These are phyloP conservation scores for Furcasterigmium sp. DNA, from an alignment of 2,329 filamentous ascomycete genomes.

Conservation along the genomic window DNA sequence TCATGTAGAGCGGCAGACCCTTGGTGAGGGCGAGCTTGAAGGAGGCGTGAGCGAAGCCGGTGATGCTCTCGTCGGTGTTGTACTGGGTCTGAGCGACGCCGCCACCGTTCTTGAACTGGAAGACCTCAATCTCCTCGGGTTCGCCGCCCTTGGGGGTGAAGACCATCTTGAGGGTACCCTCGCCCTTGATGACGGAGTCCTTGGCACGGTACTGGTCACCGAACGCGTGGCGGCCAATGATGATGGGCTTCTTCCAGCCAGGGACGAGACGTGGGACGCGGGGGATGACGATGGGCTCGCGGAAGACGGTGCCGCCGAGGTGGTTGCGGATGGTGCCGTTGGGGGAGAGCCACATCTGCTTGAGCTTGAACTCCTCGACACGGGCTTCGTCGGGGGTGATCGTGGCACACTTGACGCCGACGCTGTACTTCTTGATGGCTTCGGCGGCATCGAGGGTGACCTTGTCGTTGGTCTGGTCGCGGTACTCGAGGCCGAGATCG, in stretches of 20 bases:
- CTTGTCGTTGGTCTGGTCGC: conserved; percentile 93
- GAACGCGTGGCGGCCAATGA: conserved; percentile 97
- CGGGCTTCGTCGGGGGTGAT: conserved; percentile 97
- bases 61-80: conserved; percentile 95
- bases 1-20: conserved; percentile 94
- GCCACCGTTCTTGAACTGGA: conserved; percentile 75
- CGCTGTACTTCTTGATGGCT: conserved; percentile 98
- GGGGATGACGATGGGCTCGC: conserved; percentile 95
- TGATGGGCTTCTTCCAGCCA: conserved; percentile 98
- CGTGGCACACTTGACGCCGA: conserved; percentile 98
- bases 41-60: conserved; percentile 88
- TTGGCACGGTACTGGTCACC: conserved; percentile 98
- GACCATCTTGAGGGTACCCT: conserved; percentile 89
- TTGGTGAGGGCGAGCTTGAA: conserved; percentile 94
- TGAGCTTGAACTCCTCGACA: conserved; percentile 96
- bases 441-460: conserved; percentile 93
- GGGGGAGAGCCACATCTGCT: conserved; percentile 99
- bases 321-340: conserved; percentile 81
- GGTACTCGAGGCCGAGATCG: conserved; percentile 87
- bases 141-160: conserved; percentile 82
- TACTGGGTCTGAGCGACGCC: conserved; percentile 94
- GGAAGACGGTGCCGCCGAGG: conserved; percentile 93
- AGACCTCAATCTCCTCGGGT: conserved; percentile 85
- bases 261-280: conserved; percentile 89
- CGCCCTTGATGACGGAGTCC: conserved; percentile 76